Evolutionary conservation across 2,329 filamentous ascomycete genomes (phyloP), one percentile per base, ranked within the genome.

Genomic region (Fusarium scirpi): DNA sequence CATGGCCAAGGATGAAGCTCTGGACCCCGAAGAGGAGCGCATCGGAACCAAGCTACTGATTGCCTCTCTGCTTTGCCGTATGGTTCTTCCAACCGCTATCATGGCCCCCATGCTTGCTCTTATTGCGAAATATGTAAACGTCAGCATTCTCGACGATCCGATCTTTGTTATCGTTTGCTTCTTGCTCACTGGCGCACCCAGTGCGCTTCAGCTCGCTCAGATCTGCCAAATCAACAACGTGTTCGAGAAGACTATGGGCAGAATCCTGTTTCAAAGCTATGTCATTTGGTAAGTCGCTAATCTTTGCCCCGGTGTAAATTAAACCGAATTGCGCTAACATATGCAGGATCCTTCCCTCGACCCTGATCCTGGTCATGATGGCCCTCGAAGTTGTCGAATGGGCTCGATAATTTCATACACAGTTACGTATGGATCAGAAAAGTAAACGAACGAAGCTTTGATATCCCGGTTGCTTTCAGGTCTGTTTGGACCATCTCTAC

Each of bases 101-200:
- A 98, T 98, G 93, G 93, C 94, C 1, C 96, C 96, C 4, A 84
- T 98, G 47, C 83, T 99, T 38, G 95, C 95, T 0, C 69, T 98
- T 18, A 87, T 92, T 47, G 96, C 96, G 63, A 98, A 98, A 79
- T 98, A 91, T 77, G 88, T 97, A 27, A 94, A 94, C 5, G 87
- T 99, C 76, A 97, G 93, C 84, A 98, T 99, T 74, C 85, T 99
- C 34, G 96, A 97, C 78, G 96, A 99, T 78, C 96, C 96, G 12
- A 99, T 99, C 76, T 99, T 99, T 80, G 91, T 99, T 73, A 93
- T 99, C 73, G 96, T 99, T 38, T 98, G 94, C 82, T 99, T 98
- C 86, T 85, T 99, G 70, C 91, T 99, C 72, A 95, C 94, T 0
- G 96, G 96, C 38, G 96, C 96, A 5, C 96, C 96, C 8, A 97